Evolutionary conservation across 176 grass and related monocot species (phyloP).

Genomic region (Chrysopogon serrulatus): DNA sequence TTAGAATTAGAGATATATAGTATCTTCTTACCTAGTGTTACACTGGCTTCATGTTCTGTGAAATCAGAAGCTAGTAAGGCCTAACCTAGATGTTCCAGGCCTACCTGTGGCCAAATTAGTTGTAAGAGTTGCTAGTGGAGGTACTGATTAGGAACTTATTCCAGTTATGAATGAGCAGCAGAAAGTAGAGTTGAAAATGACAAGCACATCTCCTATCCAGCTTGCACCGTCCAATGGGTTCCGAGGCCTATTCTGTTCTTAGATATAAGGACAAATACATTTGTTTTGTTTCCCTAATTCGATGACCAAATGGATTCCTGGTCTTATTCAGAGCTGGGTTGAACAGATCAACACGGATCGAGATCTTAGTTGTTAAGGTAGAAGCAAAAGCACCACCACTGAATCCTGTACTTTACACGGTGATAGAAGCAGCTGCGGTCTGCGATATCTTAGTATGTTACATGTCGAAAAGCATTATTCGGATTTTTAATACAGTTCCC

Average conservation of each 20-base stretch:
- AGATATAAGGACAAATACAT: neutral
- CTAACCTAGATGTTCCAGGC: neutral
- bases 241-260: neutral
- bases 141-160: slow-evolving; percentile 33
- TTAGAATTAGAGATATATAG: neutral
- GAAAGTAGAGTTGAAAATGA: slow-evolving; percentile 10
- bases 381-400: slow-evolving; percentile 8
- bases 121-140: slow-evolving; percentile 26
- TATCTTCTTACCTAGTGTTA: neutral
- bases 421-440: neutral
- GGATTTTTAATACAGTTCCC: neutral
- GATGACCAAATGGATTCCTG: neutral
- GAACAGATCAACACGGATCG: slow-evolving; percentile 27
- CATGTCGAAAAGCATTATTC: neutral
- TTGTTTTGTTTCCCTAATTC: neutral
- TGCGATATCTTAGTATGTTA: neutral
- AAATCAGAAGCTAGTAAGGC: neutral
- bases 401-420: slow-evolving; percentile 19
- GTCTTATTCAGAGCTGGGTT: slow-evolving; percentile 25
- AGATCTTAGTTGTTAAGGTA: slow-evolving; percentile 37
- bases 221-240: slow-evolving; percentile 17
- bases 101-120: neutral
- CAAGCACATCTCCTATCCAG: neutral
- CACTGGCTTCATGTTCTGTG: neutral
- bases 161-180: neutral